Base-by-base conservation (phyloP, 768 basidiomycete genomes). In the Lactifluus echinatus region DNA sequence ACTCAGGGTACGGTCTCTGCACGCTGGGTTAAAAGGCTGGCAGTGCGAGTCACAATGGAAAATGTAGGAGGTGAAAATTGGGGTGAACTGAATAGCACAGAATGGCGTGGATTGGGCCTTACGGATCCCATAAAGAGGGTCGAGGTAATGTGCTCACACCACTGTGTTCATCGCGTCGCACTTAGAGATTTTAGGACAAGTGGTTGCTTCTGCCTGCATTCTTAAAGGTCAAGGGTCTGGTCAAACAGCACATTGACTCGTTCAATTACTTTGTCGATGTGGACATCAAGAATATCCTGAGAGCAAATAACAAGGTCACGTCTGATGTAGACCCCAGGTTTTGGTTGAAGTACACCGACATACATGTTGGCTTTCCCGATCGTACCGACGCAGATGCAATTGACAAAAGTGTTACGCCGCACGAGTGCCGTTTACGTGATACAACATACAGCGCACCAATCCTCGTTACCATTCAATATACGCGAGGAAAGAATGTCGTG, bases 261-360 rank as follows among this genome's bases (percentile, higher is more conserved):
- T 98, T 93, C 83, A 97, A 97, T 74, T 94, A 95, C 71, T 98
- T 99, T 67, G 93, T 97, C 67, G 90, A 97, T 65, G 85, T 89
- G 42, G 96, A 98, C 68, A 89, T 99, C 68, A 94, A 93, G 71
- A 95, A 93, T 65, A 96, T 99, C 66, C 84, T 98, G 57, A 88
- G 84, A 63, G 92, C 92, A 6, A 94, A 95, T 69, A 86, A 84
- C 73, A 91, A 92, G 69, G 85, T 95, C 66, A 93, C 90, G 3
- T 96, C 93, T 17, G 96, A 99, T 65, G 90, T 97, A 61, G 93
- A 97, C 72, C 96, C 94, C 8, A 82, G 87, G 28, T 96, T 97
- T 72, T 96, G 87, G 86, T 82, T 99, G 64, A 92, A 93, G 66
- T 99, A 97, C 73, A 89, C 84, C 31, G 91, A 98, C 71, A 97